Evolutionary conservation across 345 rosid genomes (phyloP).

Genomic region (Lepidium aucheri): DNA sequence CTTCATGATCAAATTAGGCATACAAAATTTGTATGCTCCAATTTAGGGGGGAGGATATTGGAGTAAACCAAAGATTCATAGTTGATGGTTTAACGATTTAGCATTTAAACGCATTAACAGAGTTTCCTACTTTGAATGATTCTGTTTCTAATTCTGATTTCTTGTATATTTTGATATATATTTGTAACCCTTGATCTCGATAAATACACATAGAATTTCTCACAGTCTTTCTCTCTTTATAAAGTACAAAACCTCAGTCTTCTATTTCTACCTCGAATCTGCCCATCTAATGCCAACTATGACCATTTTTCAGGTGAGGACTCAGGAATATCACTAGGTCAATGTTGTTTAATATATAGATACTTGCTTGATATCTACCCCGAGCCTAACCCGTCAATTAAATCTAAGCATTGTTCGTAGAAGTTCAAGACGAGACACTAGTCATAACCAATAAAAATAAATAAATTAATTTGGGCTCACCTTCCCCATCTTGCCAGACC

Average conservation of each 20-base stretch:
- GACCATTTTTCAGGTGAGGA: constrained; percentile 7
- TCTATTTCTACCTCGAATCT: not conserved
- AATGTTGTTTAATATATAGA: not conserved
- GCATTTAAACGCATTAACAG: no score
- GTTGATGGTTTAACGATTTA: no score
- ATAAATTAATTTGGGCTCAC: constrained; percentile 26
- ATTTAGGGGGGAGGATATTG: no score
- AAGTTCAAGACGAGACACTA: not conserved
- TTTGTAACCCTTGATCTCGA: no score
- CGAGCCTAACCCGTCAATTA: constrained; percentile 8
- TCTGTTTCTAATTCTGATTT: no score
- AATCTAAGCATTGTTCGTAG: not conserved
- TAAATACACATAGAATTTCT: no score
- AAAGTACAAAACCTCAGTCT: not conserved
- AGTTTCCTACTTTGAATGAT: no score
- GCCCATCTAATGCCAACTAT: constrained; percentile 11
- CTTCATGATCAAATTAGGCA: not conserved
- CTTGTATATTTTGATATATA: no score
- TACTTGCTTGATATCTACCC: not conserved
- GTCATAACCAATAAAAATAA: not conserved
- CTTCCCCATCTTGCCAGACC: constrained; percentile 51
- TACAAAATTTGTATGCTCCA: no score
- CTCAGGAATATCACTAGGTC: not conserved
- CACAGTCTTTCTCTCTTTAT: no score
- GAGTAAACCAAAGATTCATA: no score